Evolutionary conservation across 257 asterid species (phyloP), one percentile per base, ranked within the genome.

Genomic region (Knoxia roxburghii): DNA sequence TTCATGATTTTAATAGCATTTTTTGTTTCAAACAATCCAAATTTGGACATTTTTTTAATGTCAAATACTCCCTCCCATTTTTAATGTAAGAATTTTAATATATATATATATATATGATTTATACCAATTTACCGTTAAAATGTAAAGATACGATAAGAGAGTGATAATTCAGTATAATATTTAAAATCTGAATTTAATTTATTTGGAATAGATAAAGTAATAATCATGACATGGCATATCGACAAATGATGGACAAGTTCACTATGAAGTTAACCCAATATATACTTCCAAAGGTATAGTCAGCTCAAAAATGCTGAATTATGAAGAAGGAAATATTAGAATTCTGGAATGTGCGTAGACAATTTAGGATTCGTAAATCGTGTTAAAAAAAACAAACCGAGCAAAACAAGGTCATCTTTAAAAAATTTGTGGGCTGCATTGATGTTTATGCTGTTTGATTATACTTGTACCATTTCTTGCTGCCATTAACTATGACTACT

Each of bases 361-460:
- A 46, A 20, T 30, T 57, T 33, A 59, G 21, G 32, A 55, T 30
- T 72, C 67, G n/a, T n/a, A n/a, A n/a, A 49, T 30, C 69, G 30
- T 60, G 20, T 11, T 51, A 33, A 67, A 49, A 35, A 7, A 4
- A 61, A 29, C 73, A 67, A 37, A 60, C 40, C 32, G 46, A 21
- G 64, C 68, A 59, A 29, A 66, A 58, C 64, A 49, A 73, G 12
- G 29, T 11, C 53, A 26, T 7, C 53, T n/a, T 6, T 18, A 41
- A 2, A 30, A 4, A n/a, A 14, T n/a, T 20, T 46, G 13, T 17
- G 23, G 7, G 32, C 33, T 63, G 39, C 26, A 32, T 64, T 64
- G 69, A 48, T 48, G 20, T 48, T 64, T 26, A 51, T 64, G 69
- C 12, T 48, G 69, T 64, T 48, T 64, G 40, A 15, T n/a, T 48